Percentiles rank a stretch among this genome's conserved stretches.
Conservation (phyloP, 441 rosid species). For the Euphorbia schlechtendalii region DNA sequence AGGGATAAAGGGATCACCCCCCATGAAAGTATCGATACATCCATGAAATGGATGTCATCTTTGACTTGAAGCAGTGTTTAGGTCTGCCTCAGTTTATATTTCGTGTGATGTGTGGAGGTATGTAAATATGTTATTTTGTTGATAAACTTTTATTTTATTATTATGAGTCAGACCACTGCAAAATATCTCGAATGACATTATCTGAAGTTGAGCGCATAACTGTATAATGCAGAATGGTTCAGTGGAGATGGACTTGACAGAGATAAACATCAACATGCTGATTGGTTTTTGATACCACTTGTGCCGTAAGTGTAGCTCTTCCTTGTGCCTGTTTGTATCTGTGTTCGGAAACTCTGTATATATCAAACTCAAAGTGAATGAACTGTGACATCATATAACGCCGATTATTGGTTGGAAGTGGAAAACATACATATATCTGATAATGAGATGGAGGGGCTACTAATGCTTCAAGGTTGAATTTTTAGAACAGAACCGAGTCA, state of each 20-base stretch:
- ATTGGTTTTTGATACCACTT: constrained; percentile 83
- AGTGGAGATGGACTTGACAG: constrained; percentile 77
- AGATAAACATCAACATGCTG: constrained; percentile 45
- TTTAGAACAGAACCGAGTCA: constrained; percentile 17
- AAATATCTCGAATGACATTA: too few relatives aligned
- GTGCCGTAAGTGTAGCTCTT: constrained; percentile 54
- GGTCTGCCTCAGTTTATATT: constrained; percentile 46
- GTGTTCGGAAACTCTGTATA: constrained; percentile 25
- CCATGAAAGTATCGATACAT: constrained; percentile 35
- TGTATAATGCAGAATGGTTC: constrained; percentile 71
- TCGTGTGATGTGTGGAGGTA: constrained; percentile 82
- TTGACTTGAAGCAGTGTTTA: constrained; percentile 47
- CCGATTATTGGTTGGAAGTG: too few relatives aligned
- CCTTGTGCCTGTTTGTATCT: constrained; percentile 42
- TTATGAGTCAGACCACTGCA: neutral
- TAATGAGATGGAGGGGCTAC: constrained; percentile 20
- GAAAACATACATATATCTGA: constrained; percentile 13
- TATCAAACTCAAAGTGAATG: too few relatives aligned
- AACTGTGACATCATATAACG: too few relatives aligned
- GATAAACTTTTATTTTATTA: neutral
- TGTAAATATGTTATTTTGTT: constrained; percentile 7
- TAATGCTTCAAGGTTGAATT: constrained; percentile 21
- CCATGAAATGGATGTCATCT: constrained; percentile 71
- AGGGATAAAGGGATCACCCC: constrained; percentile 43
- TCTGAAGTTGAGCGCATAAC: neutral